phyloP scores from a whole-genome alignment of 768 basidiomycete species.

The Kwoniella sp. region DNA sequence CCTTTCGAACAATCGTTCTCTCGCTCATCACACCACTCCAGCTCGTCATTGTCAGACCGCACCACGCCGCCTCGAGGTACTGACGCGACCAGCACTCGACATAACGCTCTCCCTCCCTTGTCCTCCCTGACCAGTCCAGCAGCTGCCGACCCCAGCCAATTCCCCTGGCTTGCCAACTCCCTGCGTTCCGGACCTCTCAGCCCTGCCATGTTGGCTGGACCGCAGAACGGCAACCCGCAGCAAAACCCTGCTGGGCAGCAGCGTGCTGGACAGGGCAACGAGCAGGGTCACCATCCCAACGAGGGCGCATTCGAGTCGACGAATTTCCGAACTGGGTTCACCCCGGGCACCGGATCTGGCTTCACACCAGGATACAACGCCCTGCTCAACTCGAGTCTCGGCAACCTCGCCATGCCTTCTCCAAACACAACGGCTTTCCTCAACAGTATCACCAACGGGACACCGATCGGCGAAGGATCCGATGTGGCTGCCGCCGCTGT shows the following conservation, averaged over 20 bases:
- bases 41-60: slow-evolving; percentile 26
- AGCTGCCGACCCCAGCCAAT: slow-evolving; percentile 47
- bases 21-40: slow-evolving; percentile 46
- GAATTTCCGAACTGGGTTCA: slow-evolving; percentile 74
- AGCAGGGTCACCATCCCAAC: not conserved
- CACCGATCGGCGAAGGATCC: slow-evolving; percentile 31
- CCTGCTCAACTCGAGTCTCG: slow-evolving; percentile 56
- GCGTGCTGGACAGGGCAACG: slow-evolving; percentile 7
- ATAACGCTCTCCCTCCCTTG: slow-evolving; percentile 46
- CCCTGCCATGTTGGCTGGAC: slow-evolving; percentile 92
- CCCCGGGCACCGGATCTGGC: slow-evolving; percentile 63
- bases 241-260: slow-evolving; percentile 10
- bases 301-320: slow-evolving; percentile 60
- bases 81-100: slow-evolving; percentile 38
- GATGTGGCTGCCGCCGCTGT: slow-evolving; percentile 16
- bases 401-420: slow-evolving; percentile 68
- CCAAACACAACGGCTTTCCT: slow-evolving; percentile 90
- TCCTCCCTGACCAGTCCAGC: slow-evolving; percentile 47
- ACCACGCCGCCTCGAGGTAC: slow-evolving; percentile 55
- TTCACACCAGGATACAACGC: slow-evolving; percentile 60
- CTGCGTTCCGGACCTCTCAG: slow-evolving; percentile 89
- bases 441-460: slow-evolving; percentile 75
- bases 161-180: slow-evolving; percentile 57
- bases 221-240: slow-evolving; percentile 50
- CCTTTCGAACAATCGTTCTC: slow-evolving; percentile 95